These are phyloP conservation scores for Arachis monticola DNA, from an alignment of 331 rosid species.

Conservation along the genomic window DNA sequence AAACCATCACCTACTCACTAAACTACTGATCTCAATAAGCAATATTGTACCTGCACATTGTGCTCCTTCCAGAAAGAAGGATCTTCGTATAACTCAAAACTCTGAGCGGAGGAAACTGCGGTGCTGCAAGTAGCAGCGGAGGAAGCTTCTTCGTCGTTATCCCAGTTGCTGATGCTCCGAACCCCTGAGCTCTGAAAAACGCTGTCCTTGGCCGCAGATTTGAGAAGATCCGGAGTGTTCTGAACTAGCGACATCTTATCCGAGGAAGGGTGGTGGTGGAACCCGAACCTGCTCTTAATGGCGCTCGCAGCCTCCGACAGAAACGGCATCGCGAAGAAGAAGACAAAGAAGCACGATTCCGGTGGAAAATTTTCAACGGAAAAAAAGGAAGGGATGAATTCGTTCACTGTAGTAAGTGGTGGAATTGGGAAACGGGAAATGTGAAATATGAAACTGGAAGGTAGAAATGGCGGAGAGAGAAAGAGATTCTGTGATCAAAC, in stretches of 20 bases:
- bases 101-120: slow-evolving; percentile 55
- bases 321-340: slow-evolving; percentile 64
- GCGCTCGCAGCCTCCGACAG: slow-evolving; percentile 87
- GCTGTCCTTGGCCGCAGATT: slow-evolving; percentile 61
- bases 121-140: slow-evolving; percentile 38
- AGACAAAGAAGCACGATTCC: neutral
- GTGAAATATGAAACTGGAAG: too few species aligned
- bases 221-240: slow-evolving; percentile 68
- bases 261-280: slow-evolving; percentile 71
- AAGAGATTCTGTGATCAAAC: too few species aligned
- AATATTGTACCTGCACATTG: slow-evolving; percentile 79
- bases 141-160: slow-evolving; percentile 48
- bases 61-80: slow-evolving; percentile 98
- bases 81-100: slow-evolving; percentile 81
- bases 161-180: slow-evolving; percentile 58
- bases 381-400: neutral
- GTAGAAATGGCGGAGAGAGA: too few species aligned
- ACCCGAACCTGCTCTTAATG: slow-evolving; percentile 81
- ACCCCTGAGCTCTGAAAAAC: slow-evolving; percentile 50
- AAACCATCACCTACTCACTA: slow-evolving; percentile 1
- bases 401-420: neutral
- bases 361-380: neutral
- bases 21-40: slow-evolving; percentile 1
- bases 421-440: neutral
- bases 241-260: slow-evolving; percentile 53